These are phyloP conservation scores for Papiliotrema fonsecae DNA, from an alignment of 1,284 basidiomycete genomes.

Conservation along the genomic window DNA sequence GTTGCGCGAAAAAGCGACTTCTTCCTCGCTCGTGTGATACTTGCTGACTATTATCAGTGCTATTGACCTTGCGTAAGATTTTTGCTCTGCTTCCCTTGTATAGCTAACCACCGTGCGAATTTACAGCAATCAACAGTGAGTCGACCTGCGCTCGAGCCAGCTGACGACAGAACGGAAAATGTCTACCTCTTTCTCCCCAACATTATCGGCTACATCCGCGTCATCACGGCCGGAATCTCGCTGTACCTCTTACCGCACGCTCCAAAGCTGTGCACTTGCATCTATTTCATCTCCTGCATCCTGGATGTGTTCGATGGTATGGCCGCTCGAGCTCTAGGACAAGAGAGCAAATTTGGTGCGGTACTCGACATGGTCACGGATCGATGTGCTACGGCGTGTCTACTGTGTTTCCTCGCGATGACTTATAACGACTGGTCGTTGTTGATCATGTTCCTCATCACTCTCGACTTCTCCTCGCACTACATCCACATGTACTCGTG, in stretches of 20 bases:
- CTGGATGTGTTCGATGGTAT: slow-evolving; percentile 94
- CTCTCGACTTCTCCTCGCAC: slow-evolving; percentile 95
- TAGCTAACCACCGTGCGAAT: slow-evolving; percentile 5
- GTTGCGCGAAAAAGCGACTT: no score
- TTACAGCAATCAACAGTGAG: slow-evolving; percentile 39
- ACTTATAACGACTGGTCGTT: slow-evolving; percentile 79
- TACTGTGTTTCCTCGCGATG: slow-evolving; percentile 88
- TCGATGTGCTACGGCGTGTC: slow-evolving; percentile 90
- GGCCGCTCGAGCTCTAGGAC: slow-evolving; percentile 81
- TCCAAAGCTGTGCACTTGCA: slow-evolving; percentile 84
- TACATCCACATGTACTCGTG: slow-evolving; percentile 99
- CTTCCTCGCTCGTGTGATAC: not conserved
- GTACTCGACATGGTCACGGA: slow-evolving; percentile 99
- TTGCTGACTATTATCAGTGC: slow-evolving; percentile 25
- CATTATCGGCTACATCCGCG: slow-evolving; percentile 89
- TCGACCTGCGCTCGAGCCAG: not conserved
- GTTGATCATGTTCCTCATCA: slow-evolving; percentile 90
- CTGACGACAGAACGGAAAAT: slow-evolving; percentile 59
- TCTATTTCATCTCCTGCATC: slow-evolving; percentile 88
- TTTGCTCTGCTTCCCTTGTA: not conserved
- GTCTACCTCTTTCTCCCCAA: slow-evolving; percentile 96
- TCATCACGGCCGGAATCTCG: slow-evolving; percentile 84
- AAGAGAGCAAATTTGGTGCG: slow-evolving; percentile 94
- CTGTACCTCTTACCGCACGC: slow-evolving; percentile 92
- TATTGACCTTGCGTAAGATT: slow-evolving; percentile 43